Percentiles rank a stretch among this genome's conserved stretches.
phyloP scores from a whole-genome alignment of 805 yeast genomes.

The Candida dajiaensis region DNA sequence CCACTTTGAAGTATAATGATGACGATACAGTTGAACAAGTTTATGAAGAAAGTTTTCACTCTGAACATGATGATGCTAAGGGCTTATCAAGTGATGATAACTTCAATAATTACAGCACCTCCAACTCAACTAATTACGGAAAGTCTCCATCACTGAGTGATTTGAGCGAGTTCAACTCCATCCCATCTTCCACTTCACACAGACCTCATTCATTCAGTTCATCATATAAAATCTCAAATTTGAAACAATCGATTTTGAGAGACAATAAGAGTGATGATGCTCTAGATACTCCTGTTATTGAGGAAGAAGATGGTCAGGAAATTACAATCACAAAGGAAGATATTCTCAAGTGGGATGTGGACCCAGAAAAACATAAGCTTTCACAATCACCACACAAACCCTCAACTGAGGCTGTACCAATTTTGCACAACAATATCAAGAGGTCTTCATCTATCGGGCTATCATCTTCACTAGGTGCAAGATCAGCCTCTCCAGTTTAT shows the following conservation, averaged over 20 bases:
- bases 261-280: neutral
- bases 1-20: slow-evolving; percentile 5
- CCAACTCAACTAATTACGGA: slow-evolving; percentile 23
- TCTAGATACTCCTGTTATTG: slow-evolving; percentile 8
- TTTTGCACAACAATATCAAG: neutral
- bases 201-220: slow-evolving; percentile 8
- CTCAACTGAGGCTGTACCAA: slow-evolving; percentile 10
- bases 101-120: slow-evolving; percentile 21
- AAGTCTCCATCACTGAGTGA: slow-evolving; percentile 24
- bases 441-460: neutral
- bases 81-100: neutral
- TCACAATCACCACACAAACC: neutral
- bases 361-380: neutral
- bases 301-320: slow-evolving; percentile 13
- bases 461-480: slow-evolving; percentile 10
- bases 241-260: slow-evolving; percentile 12
- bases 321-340: slow-evolving; percentile 14
- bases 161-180: slow-evolving; percentile 19
- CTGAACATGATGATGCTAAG: slow-evolving; percentile 7
- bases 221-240: slow-evolving; percentile 12
- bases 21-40: neutral
- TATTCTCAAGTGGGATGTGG: slow-evolving; percentile 17
- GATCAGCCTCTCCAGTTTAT: slow-evolving; percentile 20
- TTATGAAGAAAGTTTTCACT: slow-evolving; percentile 13
- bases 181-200: slow-evolving; percentile 8